Percentiles rank a stretch among this genome's conserved stretches.
phyloP scores from a whole-genome alignment of 2,329 filamentous ascomycete species.

The Neospermospora avenae region DNA sequence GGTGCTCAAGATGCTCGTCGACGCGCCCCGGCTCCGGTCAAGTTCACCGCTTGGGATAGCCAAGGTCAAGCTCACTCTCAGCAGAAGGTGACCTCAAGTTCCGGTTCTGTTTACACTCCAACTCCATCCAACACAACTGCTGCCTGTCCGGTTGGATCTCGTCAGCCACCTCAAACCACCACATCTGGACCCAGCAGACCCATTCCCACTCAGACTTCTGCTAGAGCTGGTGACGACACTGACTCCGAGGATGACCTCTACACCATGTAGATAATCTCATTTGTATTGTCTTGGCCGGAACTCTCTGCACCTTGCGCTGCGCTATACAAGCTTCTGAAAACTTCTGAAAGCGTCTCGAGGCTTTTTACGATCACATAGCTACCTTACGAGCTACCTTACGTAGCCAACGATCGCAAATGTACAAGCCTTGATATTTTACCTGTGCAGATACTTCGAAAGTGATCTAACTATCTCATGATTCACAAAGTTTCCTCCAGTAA shows the following conservation, averaged over 20 bases:
- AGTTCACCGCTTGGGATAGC: conserved; percentile 20
- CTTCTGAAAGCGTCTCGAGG: no score
- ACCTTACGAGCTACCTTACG: no score
- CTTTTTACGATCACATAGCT: no score
- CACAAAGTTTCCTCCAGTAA: no score
- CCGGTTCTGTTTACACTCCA: not conserved
- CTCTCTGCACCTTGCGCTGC: no score
- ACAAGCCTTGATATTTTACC: no score
- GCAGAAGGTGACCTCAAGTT: not conserved
- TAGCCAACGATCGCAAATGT: no score
- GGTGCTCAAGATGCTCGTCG: conserved; percentile 13
- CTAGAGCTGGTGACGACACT: not conserved
- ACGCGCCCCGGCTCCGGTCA: not conserved
- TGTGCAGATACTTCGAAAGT: no score
- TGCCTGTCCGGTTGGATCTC: not conserved
- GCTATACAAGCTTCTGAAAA: no score
- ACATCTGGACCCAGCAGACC: not conserved
- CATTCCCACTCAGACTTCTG: not conserved
- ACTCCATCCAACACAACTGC: not conserved
- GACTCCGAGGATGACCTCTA: not conserved
- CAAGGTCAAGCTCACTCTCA: conserved; percentile 13
- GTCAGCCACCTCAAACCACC: not conserved
- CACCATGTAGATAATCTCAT: not conserved
- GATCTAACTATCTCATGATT: no score
- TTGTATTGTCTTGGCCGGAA: no score